Percentiles rank a stretch among this genome's conserved stretches.
These are phyloP conservation scores for Podaxis pistillaris DNA, from an alignment of 768 basidiomycete species.

Conservation along the genomic window DNA sequence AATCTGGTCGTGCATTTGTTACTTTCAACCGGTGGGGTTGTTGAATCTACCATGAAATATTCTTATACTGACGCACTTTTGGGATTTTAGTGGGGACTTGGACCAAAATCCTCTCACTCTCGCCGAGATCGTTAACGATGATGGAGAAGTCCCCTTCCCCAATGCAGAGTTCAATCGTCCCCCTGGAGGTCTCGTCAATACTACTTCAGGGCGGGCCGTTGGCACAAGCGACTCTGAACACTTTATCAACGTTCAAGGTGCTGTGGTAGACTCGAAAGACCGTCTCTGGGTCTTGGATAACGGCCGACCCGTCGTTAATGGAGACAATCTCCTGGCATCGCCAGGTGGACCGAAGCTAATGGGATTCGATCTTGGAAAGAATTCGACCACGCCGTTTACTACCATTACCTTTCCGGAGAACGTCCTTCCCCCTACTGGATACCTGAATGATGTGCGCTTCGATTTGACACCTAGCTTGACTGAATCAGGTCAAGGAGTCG, in stretches of 20 bases:
- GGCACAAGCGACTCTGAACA: conserved; percentile 17
- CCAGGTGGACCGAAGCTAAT: conserved; percentile 18
- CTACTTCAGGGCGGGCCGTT: conserved; percentile 8
- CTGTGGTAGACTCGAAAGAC: conserved; percentile 15
- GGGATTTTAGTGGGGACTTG: conserved; percentile 12
- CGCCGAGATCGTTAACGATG: conserved; percentile 15
- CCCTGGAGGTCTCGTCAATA: conserved; percentile 17
- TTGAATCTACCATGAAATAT: neutral
- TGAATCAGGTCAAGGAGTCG: conserved; percentile 16
- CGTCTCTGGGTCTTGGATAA: conserved; percentile 18
- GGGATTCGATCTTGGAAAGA: conserved; percentile 17
- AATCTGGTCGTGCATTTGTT: conserved; percentile 14
- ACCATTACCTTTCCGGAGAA: conserved; percentile 18
- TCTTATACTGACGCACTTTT: neutral
- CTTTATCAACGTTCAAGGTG: conserved; percentile 19
- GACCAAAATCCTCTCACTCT: conserved; percentile 15
- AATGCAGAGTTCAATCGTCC: conserved; percentile 15
- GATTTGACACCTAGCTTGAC: conserved; percentile 18
- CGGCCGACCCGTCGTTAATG: conserved; percentile 14
- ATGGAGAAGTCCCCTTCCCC: conserved; percentile 16
- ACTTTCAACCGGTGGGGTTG: conserved; percentile 17
- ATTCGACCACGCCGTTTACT: conserved; percentile 15
- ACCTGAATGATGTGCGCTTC: conserved; percentile 19
- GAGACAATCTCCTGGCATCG: conserved; percentile 14
- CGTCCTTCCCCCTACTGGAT: conserved; percentile 18